A percentile compares a stretch with the other conserved stretches of the same genome.
phyloP scores from a whole-genome alignment of 805 yeast species.

The Lipomyces kockii region DNA sequence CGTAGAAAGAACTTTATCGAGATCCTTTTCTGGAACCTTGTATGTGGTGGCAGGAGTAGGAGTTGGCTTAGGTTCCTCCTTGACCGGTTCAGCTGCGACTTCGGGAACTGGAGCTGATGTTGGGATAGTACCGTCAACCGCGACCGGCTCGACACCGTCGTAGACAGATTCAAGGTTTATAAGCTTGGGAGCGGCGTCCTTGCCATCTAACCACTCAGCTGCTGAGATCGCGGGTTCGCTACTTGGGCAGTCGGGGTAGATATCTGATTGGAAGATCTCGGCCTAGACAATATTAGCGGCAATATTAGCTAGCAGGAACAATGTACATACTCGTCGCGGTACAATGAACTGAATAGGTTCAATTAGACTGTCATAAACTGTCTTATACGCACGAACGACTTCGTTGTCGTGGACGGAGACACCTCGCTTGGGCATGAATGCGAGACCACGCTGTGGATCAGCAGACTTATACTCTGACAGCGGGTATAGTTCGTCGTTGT shows the following conservation, averaged over 20 bases:
- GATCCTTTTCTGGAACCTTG: slow-evolving; percentile 50
- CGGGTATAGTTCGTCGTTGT: slow-evolving; percentile 76
- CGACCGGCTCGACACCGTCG: slow-evolving; percentile 30
- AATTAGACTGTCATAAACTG: slow-evolving; percentile 79
- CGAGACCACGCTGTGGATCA: slow-evolving; percentile 96
- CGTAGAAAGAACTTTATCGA: slow-evolving; percentile 56
- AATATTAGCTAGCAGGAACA: neutral
- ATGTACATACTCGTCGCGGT: slow-evolving; percentile 67
- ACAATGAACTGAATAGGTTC: slow-evolving; percentile 93
- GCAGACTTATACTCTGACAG: slow-evolving; percentile 87
- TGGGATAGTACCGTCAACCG: slow-evolving; percentile 26
- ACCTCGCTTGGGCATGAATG: slow-evolving; percentile 80
- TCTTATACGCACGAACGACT: slow-evolving; percentile 78
- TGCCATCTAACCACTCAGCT: slow-evolving; percentile 78
- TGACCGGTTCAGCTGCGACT: slow-evolving; percentile 28
- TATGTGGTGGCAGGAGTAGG: slow-evolving; percentile 41
- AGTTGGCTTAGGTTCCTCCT: slow-evolving; percentile 31
- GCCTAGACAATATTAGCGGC: slow-evolving; percentile 45
- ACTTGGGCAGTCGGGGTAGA: slow-evolving; percentile 90
- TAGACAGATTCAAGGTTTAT: slow-evolving; percentile 75
- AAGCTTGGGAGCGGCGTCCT: slow-evolving; percentile 76
- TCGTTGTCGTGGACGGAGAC: slow-evolving; percentile 85
- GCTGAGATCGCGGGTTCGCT: slow-evolving; percentile 77
- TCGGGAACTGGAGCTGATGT: slow-evolving; percentile 23
- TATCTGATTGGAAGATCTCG: slow-evolving; percentile 89